Conservation (phyloP, 148 eudicot species). For the Rheum nobile region DNA sequence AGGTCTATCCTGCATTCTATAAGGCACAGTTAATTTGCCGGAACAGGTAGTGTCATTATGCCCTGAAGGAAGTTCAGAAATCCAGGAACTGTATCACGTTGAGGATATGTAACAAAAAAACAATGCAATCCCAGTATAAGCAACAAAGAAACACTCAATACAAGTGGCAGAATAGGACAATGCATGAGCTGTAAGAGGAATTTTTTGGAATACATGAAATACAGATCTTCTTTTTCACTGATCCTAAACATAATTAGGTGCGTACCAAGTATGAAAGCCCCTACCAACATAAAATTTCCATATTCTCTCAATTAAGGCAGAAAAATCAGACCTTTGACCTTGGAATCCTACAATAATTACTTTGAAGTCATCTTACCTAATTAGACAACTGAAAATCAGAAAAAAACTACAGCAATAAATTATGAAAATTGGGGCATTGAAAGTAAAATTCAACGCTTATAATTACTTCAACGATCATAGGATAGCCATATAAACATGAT, state of each 20-base stretch:
- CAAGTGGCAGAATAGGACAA: not conserved
- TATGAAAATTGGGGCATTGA: not conserved
- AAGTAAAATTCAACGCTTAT: conserved; percentile 1
- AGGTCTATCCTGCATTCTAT: not conserved
- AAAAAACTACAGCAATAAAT: not conserved
- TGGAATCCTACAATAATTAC: not conserved
- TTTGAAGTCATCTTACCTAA: not conserved
- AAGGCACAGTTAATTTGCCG: not conserved
- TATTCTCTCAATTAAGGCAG: not conserved
- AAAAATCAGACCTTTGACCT: not conserved
- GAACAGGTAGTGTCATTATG: too few species aligned
- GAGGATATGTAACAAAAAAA: conserved; percentile 1
- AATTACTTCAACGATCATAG: not conserved
- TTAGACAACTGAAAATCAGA: not conserved
- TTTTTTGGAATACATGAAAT: not conserved
- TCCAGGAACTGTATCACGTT: not conserved
- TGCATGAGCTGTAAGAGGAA: not conserved
- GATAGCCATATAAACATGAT: not conserved
- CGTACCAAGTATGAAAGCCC: not conserved
- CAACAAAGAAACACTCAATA: not conserved
- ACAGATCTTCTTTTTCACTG: not conserved
- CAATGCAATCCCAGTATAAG: not conserved
- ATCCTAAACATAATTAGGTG: not conserved
- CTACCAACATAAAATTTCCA: not conserved
- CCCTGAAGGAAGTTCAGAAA: not conserved